Conservation (phyloP, 306 rosid genomes). For the Potentilla sterilis region DNA sequence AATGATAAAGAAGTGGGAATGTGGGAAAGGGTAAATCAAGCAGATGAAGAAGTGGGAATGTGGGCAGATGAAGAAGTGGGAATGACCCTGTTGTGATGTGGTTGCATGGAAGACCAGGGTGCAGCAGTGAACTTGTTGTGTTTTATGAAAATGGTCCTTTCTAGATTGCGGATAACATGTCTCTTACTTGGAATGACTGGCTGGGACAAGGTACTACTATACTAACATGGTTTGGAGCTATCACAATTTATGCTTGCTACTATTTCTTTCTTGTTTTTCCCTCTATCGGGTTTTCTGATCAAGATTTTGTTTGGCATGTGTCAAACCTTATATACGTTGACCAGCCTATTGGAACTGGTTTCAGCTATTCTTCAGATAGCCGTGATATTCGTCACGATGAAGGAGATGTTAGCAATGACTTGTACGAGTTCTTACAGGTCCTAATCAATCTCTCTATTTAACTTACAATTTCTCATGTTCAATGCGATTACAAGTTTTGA, state of each 20-base stretch:
- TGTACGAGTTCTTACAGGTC: slow-evolving; percentile 90
- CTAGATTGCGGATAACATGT: slow-evolving; percentile 49
- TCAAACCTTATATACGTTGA: slow-evolving; percentile 81
- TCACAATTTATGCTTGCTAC: neutral
- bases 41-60: too few relatives aligned
- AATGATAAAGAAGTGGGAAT: too few relatives aligned
- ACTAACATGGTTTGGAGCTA: neutral
- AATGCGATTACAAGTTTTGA: neutral
- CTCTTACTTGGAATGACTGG: slow-evolving; percentile 90
- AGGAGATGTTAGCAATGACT: slow-evolving; percentile 73
- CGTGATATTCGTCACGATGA: slow-evolving; percentile 73
- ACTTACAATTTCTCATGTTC: too few relatives aligned
- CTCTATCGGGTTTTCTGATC: neutral
- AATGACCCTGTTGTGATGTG: slow-evolving; percentile 75
- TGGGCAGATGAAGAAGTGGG: too few relatives aligned
- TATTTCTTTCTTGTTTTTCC: neutral
- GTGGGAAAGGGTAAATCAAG: too few relatives aligned
- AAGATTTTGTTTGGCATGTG: slow-evolving; percentile 43
- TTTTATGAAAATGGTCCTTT: slow-evolving; percentile 96
- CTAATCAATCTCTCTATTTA: too few relatives aligned
- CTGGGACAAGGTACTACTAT: slow-evolving; percentile 69
- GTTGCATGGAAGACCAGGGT: slow-evolving; percentile 95
- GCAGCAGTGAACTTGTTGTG: slow-evolving; percentile 87
- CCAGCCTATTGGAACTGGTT: slow-evolving; percentile 90
- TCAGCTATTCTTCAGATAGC: slow-evolving; percentile 68